Evolutionary conservation across 2,329 filamentous ascomycete species (phyloP), one percentile per base, ranked within the genome.

Genomic region (Plectosphaerella plurivora): DNA sequence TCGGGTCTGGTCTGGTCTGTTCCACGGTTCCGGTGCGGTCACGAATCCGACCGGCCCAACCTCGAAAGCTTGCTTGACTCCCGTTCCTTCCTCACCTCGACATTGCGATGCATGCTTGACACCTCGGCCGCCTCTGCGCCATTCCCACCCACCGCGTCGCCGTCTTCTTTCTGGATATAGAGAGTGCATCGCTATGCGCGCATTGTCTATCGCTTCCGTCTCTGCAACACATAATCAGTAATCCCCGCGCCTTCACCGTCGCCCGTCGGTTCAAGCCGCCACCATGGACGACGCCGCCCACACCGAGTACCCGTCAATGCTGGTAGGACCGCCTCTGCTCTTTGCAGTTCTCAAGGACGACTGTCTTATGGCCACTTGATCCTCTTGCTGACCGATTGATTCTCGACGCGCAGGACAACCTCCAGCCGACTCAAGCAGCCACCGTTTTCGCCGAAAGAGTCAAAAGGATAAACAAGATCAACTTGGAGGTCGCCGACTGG

Each of bases 401-500:
- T 47, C 39, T 15, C 45, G 24, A 15, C 47, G 61, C 28, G 39
- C 54, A 97, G 93, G 86, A 87, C 60, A 82, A 83, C 64, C 80
- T 99, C 63, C 84, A 89, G 69, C 93, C 94, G 24, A 74, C 74
- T 60, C 90, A 94, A 74, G 92, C 94, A 55, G 89, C 91, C 39
- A 80, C 83, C 51, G 82, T 91, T 54, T 82, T 97, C 63, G 88
- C 87, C 70, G 92, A 97, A 62, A 89, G 94, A 64, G 83, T 97
- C 61, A 89, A 88, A 71, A 83, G 91, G 71, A 93, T 97, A 67
- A 83, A 82, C 63, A 91, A 87, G 69, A 75, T 96, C 73, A 97
- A 99, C 71, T 73, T 78, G 61, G 91, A 97, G 67, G 90, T 99
- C 64, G 93, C 93, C 69, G 93, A 97, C 73, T 99, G 93, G 91